Evolutionary conservation across 352 stramenopile species (phyloP), one percentile per base, ranked within the genome.

Genomic region (Globisporangium barbulae): DNA sequence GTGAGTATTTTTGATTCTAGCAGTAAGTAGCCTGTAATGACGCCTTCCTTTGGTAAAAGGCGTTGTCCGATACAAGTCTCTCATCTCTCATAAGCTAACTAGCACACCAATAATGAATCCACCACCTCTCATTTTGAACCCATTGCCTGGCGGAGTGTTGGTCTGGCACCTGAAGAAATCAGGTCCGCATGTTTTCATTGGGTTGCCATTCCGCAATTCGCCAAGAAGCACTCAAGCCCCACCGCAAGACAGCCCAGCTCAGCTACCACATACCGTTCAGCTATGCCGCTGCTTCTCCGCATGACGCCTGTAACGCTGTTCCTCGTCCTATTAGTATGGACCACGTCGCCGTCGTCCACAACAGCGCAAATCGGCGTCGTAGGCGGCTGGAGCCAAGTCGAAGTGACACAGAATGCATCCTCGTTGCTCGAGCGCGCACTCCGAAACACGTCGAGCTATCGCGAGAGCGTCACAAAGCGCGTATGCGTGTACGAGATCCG

Each of bases 401-500:
- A n/a, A 3, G 33, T 68, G 13, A 59, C 53, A 35, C n/a, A 33
- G 12, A 49, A 53, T 17, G 25, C 37, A 25, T 37, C 44, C 15
- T 5, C 31, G 62, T 30, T 50, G 41, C 35, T 62, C 48, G 54
- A 28, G 28, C 68, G 54, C 64, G 61, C 71, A 57, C 63, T 77
- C 13, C 61, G 64, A 53, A 57, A 68, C 64, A 54, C 61, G 37
- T 48, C 69, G 28, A 78, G 67, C 59, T 81, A 79, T 64, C 47
- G 49, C 44, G 47, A 65, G 3, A 52, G 55, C 10, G 68, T 73
- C 37, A 49, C 50, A 8, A 68, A 61, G 54, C 75, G 76, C 53
- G 65, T 87, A 61, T 83, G 75, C 58, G 72, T 78, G 41, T 66
- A 55, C 50, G 65, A 82, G 59, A 55, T 83, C 59, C 56, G 72